These are phyloP conservation scores for Bidens hawaiensis DNA, from an alignment of 140 eudicot species.

Conservation along the genomic window DNA sequence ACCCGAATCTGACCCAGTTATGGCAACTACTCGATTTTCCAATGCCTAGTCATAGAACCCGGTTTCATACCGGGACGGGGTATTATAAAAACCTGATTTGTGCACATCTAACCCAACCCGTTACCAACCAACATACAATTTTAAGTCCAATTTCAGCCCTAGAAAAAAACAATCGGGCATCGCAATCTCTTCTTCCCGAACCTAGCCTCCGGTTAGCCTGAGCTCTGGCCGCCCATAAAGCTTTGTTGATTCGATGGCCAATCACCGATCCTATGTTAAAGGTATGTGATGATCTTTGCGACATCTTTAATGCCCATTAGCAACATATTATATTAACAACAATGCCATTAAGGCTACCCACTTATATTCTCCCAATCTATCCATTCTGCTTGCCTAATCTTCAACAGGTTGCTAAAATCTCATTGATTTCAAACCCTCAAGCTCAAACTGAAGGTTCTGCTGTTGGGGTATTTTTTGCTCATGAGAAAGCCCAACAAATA, in stretches of 20 bases:
- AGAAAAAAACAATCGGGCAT: conserved; percentile 6
- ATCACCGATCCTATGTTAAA: background rate
- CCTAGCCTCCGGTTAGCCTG: conserved; percentile 21
- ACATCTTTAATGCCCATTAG: conserved; percentile 3
- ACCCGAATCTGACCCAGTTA: too few species aligned
- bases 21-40: too few species aligned
- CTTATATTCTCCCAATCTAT: conserved; percentile 7
- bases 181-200: too few species aligned
- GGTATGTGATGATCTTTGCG: conserved; percentile 11
- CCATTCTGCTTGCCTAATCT: conserved; percentile 22
- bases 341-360: conserved; percentile 46
- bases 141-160: background rate
- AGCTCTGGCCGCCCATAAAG: conserved; percentile 30
- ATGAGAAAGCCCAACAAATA: too few species aligned
- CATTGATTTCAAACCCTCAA: too few species aligned
- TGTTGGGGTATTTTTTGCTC: too few species aligned
- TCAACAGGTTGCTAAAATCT: conserved; percentile 32
- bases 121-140: too few species aligned
- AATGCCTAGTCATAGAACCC: too few species aligned
- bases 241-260: conserved; percentile 10
- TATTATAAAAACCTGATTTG: too few species aligned
- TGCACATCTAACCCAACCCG: too few species aligned
- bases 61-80: too few species aligned
- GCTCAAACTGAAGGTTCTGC: too few species aligned
- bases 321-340: conserved; percentile 31